phyloP scores from a whole-genome alignment of 2,329 filamentous ascomycete genomes.

The Xylaria multiplex region DNA sequence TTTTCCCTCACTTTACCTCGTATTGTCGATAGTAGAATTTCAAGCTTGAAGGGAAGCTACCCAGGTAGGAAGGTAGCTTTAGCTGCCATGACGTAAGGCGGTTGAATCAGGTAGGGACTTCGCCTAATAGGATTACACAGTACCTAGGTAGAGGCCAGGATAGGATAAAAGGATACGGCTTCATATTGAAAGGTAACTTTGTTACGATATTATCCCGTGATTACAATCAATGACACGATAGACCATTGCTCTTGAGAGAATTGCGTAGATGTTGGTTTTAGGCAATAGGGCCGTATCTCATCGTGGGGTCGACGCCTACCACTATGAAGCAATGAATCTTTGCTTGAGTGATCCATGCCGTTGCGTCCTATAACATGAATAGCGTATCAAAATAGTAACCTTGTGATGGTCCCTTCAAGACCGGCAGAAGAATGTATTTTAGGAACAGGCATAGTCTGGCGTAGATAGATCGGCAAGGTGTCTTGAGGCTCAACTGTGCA shows the following conservation, averaged over 20 bases:
- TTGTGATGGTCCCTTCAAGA: too few species aligned
- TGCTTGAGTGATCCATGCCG: too few species aligned
- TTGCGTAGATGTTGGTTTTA: background rate
- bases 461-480: background rate
- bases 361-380: too few species aligned
- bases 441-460: conserved; percentile 35
- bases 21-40: background rate
- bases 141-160: background rate
- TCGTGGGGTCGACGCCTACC: too few species aligned
- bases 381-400: background rate
- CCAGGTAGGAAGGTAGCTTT: too few species aligned
- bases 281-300: too few species aligned
- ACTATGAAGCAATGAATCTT: too few species aligned
- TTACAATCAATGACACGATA: too few species aligned
- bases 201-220: too few species aligned
- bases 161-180: background rate
- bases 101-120: background rate
- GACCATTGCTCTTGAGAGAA: too few species aligned
- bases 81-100: conserved; percentile 15
- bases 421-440: background rate
- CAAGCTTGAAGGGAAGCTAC: background rate
- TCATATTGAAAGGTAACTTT: background rate
- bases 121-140: background rate
- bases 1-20: background rate
- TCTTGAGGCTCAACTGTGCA: too few species aligned